Conservation (phyloP, 306 rosid genomes). For the Lotus japonicus region DNA sequence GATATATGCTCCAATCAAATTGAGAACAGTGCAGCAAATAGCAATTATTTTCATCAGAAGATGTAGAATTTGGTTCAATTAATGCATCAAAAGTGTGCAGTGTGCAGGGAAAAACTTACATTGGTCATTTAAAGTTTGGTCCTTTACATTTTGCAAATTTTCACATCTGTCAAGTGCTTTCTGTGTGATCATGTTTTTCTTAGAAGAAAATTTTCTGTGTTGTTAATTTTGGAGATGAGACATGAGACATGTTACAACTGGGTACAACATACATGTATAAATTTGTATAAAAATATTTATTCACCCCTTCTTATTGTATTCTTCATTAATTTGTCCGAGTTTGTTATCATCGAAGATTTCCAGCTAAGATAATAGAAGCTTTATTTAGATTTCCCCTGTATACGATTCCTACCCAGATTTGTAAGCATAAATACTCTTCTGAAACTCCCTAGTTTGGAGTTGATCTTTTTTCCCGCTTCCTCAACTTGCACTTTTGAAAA, state of each 20-base stretch:
- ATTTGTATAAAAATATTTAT: neutral
- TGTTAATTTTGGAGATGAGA: too few relatives aligned
- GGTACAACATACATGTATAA: conserved; percentile 17
- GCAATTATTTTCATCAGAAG: neutral
- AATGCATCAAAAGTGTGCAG: too few relatives aligned
- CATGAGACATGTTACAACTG: too few relatives aligned
- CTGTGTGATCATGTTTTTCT: neutral
- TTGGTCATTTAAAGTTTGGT: too few relatives aligned
- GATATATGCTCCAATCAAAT: conserved; percentile 29
- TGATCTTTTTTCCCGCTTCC: neutral
- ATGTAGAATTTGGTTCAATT: neutral
- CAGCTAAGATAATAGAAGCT: conserved; percentile 4
- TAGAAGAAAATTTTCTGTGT: neutral
- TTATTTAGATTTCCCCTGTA: conserved; percentile 8
- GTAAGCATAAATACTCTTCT: too few relatives aligned
- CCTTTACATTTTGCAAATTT: conserved; percentile 19
- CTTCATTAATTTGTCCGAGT: neutral
- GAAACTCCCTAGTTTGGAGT: too few relatives aligned
- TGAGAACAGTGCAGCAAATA: neutral
- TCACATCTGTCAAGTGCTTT: conserved; percentile 1
- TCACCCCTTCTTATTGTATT: neutral
- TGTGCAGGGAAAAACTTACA: too few relatives aligned
- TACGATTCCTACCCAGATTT: too few relatives aligned
- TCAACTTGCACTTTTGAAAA: too few relatives aligned
- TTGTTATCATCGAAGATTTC: neutral